Percentiles rank a stretch among this genome's conserved stretches.
Conservation (phyloP, 345 rosid genomes). For the Nasturtium officinale region DNA sequence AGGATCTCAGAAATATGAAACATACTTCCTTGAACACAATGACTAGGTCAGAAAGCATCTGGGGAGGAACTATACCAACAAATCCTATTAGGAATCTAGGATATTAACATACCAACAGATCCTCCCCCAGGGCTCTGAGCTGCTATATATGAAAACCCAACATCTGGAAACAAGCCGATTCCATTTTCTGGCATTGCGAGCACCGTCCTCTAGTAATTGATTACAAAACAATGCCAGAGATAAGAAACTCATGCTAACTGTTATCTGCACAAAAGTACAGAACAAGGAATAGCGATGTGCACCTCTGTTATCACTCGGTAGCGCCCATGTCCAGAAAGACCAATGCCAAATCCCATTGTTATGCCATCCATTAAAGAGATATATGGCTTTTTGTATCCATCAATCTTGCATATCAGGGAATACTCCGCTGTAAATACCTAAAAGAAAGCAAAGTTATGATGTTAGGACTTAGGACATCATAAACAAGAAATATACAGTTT, state of each 20-base stretch:
- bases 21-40: slow-evolving; percentile 2
- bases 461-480: slow-evolving; percentile 15
- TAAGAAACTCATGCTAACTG: slow-evolving; percentile 1
- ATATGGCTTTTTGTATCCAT: slow-evolving; percentile 84
- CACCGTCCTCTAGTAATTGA: slow-evolving; percentile 51
- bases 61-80: background rate
- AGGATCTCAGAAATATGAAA: background rate
- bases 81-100: background rate
- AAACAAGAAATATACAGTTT: slow-evolving; percentile 15
- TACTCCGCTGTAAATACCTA: slow-evolving; percentile 92
- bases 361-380: slow-evolving; percentile 91
- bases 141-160: slow-evolving; percentile 89
- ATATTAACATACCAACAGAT: slow-evolving; percentile 66
- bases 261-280: background rate
- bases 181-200: slow-evolving; percentile 99
- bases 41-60: slow-evolving; percentile 4
- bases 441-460: slow-evolving; percentile 17
- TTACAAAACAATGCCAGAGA: background rate
- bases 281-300: background rate
- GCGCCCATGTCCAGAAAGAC: slow-evolving; percentile 93
- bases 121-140: slow-evolving; percentile 93
- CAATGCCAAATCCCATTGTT: slow-evolving; percentile 95
- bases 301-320: slow-evolving; percentile 92
- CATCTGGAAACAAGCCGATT: slow-evolving; percentile 97
- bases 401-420: slow-evolving; percentile 82